phyloP scores from a whole-genome alignment of 768 basidiomycete species.

The Serendipita sp. region DNA sequence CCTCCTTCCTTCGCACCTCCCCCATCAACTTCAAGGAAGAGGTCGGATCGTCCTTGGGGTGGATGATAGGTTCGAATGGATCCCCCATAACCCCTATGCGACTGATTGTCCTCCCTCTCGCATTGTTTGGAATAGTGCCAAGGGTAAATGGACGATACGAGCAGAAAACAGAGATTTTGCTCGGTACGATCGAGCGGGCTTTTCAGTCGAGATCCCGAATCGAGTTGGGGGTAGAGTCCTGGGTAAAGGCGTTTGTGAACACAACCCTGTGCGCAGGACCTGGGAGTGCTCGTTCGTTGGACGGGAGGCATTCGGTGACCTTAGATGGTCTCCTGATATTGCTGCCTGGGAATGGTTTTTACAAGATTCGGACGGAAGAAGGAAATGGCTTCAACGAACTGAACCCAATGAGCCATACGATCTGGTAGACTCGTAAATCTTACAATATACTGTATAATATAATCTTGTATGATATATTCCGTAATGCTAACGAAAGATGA shows the following conservation, averaged over 20 bases:
- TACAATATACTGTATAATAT: neutral
- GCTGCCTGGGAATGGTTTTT: constrained; percentile 3
- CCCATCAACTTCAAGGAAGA: neutral
- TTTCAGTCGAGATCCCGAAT: neutral
- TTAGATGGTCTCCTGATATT: neutral
- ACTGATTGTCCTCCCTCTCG: neutral
- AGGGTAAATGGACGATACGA: neutral
- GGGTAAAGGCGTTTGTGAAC: neutral
- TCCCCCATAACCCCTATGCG: neutral
- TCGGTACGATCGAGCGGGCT: neutral
- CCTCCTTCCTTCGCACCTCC: neutral
- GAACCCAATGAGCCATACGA: neutral
- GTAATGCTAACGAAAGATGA: neutral
- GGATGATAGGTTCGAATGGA: constrained; percentile 2
- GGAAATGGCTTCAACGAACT: neutral
- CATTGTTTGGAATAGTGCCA: neutral
- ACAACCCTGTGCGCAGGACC: neutral
- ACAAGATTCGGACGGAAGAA: neutral
- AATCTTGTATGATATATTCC: neutral
- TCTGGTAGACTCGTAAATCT: neutral
- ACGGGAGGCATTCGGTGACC: neutral
- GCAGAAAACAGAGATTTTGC: neutral
- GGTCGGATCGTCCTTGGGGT: neutral
- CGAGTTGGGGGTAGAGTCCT: neutral
- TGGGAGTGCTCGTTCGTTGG: constrained; percentile 7